Evolutionary conservation across 805 yeast species (phyloP), one percentile per base, ranked within the genome.

Genomic region (Cyberlindnera nakhonratchasimensis): DNA sequence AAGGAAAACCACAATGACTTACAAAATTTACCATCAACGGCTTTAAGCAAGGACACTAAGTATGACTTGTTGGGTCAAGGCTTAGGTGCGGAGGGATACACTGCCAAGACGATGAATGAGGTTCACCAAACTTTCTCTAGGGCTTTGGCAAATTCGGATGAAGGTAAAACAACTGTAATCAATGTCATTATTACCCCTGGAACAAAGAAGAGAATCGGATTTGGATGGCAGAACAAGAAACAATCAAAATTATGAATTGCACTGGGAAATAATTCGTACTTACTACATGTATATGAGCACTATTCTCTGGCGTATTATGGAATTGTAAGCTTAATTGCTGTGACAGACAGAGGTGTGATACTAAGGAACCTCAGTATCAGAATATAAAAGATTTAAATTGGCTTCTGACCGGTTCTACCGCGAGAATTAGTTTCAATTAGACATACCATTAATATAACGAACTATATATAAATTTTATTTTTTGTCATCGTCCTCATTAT

Each of bases 221-320:
- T 82, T 61, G 85, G 82, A 2, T 82, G 87, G 87, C 82, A 80
- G 65, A 76, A 75, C n/a, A 73, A 72, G 55, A 65, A 69, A 45
- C 37, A 53, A 4, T 34, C 55, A 3, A 53, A 53, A 36, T 47
- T 53, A 20, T 53, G 34, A 44, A 6, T 14, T 18, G 14, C n/a
- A 23, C n/a, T n/a, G n/a, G n/a, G n/a, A n/a, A n/a, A n/a, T n/a
- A n/a, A n/a, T n/a, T n/a, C n/a, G n/a, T n/a, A n/a, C n/a, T n/a
- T n/a, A n/a, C n/a, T n/a, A n/a, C n/a, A n/a, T n/a, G n/a, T n/a
- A n/a, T n/a, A n/a, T n/a, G n/a, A n/a, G n/a, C n/a, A n/a, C n/a
- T n/a, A n/a, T n/a, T n/a, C n/a, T n/a, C n/a, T n/a, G n/a, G n/a
- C n/a, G n/a, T n/a, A n/a, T n/a, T n/a, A n/a, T n/a, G n/a, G n/a